Conservation (phyloP, 495 filamentous ascomycete species). For the Xylaria flabelliformis region DNA sequence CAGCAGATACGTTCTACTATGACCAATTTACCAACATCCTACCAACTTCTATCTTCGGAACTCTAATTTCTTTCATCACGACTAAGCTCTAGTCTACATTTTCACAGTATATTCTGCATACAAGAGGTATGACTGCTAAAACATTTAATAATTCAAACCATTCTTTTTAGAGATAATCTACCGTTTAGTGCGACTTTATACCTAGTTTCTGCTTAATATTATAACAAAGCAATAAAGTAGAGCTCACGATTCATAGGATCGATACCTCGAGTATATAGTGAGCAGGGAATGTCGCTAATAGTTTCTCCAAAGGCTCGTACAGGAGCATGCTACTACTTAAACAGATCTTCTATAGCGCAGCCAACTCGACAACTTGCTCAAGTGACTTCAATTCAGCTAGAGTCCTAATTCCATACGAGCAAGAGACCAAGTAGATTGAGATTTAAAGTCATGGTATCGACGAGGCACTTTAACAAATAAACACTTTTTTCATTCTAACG, state of each 20-base stretch:
- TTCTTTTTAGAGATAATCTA: not conserved
- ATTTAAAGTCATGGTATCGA: not conserved
- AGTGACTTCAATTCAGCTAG: not conserved
- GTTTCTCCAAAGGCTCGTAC: not conserved
- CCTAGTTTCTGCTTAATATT: not conserved
- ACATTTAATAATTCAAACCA: not conserved
- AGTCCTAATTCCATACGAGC: not conserved
- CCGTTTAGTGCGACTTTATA: not conserved
- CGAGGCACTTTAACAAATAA: not conserved
- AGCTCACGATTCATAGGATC: not conserved
- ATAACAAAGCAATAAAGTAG: not conserved
- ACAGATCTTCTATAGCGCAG: not conserved
- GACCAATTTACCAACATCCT: not conserved
- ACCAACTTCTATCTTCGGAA: too few species aligned
- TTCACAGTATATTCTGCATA: not conserved
- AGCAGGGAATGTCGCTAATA: not conserved
- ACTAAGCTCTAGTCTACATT: not conserved
- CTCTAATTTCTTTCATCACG: not conserved
- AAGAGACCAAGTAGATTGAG: not conserved
- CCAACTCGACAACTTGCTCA: not conserved
- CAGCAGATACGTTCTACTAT: not conserved
- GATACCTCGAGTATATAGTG: not conserved
- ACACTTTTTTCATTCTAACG: not conserved
- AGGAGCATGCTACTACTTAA: not conserved
- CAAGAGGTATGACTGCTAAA: not conserved